These are phyloP conservation scores for Epichloe uncinata DNA, from an alignment of 2,329 filamentous ascomycete genomes.

Conservation along the genomic window DNA sequence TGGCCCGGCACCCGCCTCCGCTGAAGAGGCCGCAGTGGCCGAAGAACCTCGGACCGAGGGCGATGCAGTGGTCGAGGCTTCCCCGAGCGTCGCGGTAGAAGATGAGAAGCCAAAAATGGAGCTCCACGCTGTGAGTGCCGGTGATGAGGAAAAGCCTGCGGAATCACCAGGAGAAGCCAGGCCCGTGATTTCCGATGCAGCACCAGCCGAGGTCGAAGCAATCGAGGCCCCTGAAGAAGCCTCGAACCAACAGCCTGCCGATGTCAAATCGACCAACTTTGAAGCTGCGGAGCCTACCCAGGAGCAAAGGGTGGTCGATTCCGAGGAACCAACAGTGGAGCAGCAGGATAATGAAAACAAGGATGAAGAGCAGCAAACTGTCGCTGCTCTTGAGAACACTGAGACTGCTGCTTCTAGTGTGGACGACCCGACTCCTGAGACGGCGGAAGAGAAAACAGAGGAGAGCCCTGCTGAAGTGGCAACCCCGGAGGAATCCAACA, in stretches of 20 bases:
- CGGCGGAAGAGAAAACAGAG: neutral
- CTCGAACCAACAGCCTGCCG: neutral
- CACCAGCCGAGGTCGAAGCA: neutral
- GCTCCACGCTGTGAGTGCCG: neutral
- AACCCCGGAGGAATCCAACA: neutral
- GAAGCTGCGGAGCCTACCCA: neutral
- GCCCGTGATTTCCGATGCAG: neutral
- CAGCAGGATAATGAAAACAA: neutral
- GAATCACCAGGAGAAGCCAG: neutral
- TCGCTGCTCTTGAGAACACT: neutral
- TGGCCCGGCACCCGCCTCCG: neutral
- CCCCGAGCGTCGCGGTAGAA: neutral
- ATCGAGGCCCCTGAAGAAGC: neutral
- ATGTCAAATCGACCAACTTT: neutral
- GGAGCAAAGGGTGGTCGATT: neutral
- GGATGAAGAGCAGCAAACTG: neutral
- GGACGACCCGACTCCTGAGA: neutral
- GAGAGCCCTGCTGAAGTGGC: neutral
- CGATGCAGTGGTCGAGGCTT: neutral
- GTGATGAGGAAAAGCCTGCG: neutral
- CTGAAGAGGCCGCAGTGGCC: neutral
- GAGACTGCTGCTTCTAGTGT: neutral
- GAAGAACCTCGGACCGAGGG: neutral
- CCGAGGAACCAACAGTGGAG: neutral
- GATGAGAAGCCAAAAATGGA: neutral